phyloP scores from a whole-genome alignment of 768 basidiomycete species.

The Fistulinella prunicolor region DNA sequence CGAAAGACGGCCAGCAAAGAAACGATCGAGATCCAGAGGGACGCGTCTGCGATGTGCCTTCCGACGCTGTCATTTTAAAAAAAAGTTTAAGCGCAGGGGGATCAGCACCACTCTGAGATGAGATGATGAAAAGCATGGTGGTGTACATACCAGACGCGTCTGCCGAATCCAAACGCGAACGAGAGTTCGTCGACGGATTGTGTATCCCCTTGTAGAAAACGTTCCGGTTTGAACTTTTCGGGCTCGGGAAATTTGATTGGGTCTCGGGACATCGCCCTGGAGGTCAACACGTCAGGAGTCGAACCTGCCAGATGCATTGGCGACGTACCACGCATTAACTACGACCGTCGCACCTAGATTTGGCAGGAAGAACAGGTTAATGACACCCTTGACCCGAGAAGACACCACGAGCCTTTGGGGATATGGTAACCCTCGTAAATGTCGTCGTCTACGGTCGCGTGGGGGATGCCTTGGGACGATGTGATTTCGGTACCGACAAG shows the following conservation, averaged over 20 bases:
- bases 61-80: conserved; percentile 35
- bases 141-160: conserved; percentile 26
- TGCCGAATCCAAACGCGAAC: conserved; percentile 41
- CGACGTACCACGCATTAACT: conserved; percentile 18
- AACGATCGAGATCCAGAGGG: conserved; percentile 30
- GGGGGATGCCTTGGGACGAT: conserved; percentile 26
- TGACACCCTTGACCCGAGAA: neutral
- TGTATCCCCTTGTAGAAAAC: conserved; percentile 23
- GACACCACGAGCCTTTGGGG: conserved; percentile 41
- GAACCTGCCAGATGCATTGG: neutral
- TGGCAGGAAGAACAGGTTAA: neutral
- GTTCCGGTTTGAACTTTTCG: conserved; percentile 37
- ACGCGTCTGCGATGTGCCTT: conserved; percentile 38
- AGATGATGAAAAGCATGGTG: neutral
- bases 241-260: conserved; percentile 38
- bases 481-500: neutral
- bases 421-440: conserved; percentile 47
- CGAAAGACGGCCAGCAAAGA: conserved; percentile 19
- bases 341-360: conserved; percentile 19
- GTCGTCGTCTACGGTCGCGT: conserved; percentile 37
- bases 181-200: conserved; percentile 12
- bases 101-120: too few relatives aligned
- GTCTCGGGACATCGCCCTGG: conserved; percentile 37
- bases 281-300: too few relatives aligned
- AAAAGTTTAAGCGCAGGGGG: too few relatives aligned